phyloP scores from a whole-genome alignment of 345 rosid genomes.

The Murraya koenigii region DNA sequence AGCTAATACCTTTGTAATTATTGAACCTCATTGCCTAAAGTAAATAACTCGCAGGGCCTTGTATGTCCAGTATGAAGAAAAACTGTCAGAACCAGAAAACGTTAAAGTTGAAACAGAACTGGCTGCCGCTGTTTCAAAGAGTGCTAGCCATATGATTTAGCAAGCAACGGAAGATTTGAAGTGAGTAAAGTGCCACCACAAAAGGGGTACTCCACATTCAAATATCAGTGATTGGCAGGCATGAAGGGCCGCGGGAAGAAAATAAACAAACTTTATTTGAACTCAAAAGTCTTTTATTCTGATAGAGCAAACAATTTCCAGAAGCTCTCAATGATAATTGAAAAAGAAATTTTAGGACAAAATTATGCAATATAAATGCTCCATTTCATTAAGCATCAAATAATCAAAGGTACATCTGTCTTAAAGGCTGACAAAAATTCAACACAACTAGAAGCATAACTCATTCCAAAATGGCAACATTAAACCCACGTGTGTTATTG shows the following conservation, averaged over 20 bases:
- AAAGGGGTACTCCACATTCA: slow-evolving; percentile 11
- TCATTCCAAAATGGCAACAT: background rate
- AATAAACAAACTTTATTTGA: background rate
- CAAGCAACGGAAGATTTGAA: too few species aligned
- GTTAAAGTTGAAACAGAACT: background rate
- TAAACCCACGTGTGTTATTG: background rate
- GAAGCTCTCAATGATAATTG: background rate
- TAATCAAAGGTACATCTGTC: background rate
- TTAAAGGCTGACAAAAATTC: background rate
- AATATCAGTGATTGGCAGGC: slow-evolving; percentile 9
- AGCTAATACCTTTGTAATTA: background rate
- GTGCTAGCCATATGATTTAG: too few species aligned
- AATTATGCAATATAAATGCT: background rate
- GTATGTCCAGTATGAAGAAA: background rate
- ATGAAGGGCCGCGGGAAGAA: background rate
- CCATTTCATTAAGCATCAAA: background rate
- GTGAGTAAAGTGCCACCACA: background rate
- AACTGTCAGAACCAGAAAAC: background rate
- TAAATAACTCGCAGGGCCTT: background rate
- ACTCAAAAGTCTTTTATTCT: background rate
- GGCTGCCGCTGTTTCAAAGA: background rate
- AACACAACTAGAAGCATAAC: background rate
- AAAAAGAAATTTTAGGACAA: background rate
- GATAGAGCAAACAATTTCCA: background rate
- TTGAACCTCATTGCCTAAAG: background rate